Percentiles rank a stretch among this genome's conserved stretches.
These are phyloP conservation scores for Yamadazyma sp. DNA, from an alignment of 805 yeast genomes.

Conservation along the genomic window DNA sequence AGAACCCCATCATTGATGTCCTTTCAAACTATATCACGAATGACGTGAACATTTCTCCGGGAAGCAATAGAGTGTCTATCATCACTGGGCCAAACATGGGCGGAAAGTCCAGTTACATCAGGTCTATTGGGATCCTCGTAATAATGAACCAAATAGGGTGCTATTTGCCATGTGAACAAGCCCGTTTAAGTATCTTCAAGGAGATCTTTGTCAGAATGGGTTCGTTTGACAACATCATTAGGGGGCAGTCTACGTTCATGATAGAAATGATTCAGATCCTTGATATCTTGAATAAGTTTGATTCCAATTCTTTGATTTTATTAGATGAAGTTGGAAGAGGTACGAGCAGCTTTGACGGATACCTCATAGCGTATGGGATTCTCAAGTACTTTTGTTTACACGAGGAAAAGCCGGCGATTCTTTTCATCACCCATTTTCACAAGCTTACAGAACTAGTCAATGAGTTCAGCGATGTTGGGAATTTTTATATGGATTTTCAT, in stretches of 20 bases:
- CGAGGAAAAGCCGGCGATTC: conserved; percentile 48
- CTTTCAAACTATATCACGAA: conserved; percentile 62
- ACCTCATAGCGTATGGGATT: conserved; percentile 75
- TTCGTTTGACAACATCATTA: conserved; percentile 72
- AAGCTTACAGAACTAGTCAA: conserved; percentile 53
- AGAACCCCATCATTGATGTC: conserved; percentile 68
- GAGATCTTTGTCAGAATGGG: conserved; percentile 83
- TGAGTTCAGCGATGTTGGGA: conserved; percentile 43
- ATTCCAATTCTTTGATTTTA: conserved; percentile 58
- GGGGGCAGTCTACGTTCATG: conserved; percentile 82
- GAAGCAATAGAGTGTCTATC: conserved; percentile 53
- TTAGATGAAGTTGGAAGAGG: conserved; percentile 85
- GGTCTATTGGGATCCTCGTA: conserved; percentile 68
- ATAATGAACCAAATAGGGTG: conserved; percentile 80
- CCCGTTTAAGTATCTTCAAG: conserved; percentile 68
- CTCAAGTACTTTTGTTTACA: conserved; percentile 53
- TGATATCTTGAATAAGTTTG: conserved; percentile 51
- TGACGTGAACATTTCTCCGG: conserved; percentile 49
- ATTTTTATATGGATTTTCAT: conserved; percentile 71
- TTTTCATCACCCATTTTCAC: conserved; percentile 87
- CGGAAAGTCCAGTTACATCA: conserved; percentile 76
- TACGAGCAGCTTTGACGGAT: conserved; percentile 71
- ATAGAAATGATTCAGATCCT: conserved; percentile 70
- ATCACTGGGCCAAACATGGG: conserved; percentile 91
- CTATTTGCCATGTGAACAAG: conserved; percentile 65